Evolutionary conservation across 192 early-diverging fungal genomes (phyloP), one percentile per base, ranked within the genome.

Genomic region (Mortierella alpina): DNA sequence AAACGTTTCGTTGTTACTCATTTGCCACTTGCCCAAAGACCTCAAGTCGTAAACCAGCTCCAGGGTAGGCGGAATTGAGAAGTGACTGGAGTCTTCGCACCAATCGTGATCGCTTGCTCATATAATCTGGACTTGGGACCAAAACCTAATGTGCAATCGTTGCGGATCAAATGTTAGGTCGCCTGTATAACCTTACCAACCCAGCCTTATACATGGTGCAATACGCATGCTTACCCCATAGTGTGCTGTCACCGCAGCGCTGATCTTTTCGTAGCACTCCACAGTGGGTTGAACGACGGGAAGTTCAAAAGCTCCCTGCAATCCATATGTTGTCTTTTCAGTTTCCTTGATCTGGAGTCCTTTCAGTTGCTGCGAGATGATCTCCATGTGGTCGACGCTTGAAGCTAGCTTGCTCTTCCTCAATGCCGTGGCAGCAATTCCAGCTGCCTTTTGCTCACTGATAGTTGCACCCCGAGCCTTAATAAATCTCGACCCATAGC

Each of bases 11-110:
- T 13, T 50, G 49, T 23, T 15, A 18, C 9, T 12, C 0, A 13
- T 39, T 5, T 1, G 12, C 5, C 53, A 15, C 68, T 44, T 72
- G 68, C 77, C 77, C 77, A 72, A 80, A 80, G 4, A 59, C 64
- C 48, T 80, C 53, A 40, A 80, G 50, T 4, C 64, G 69, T 1
- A 80, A 48, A 6, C 39, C 17, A 9, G 41, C 53, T 7, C 51
- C 40, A 0, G 69, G 70, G 52, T 63, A 80, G 18, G 48, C 55
- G 7, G 9, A 6, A n/a, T 80, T 64, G 20, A 80, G 40, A 3
- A 72, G 56, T 7, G 15, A 20, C 23, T 80, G 77, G 5, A 80
- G 45, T 17, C 49, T 68, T 18, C 51, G 45, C 17, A 80, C 50
- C 17, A 80, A 66, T n/a, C 18, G 4, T 7, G 45, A 7, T 0